Evolutionary conservation across 192 early-diverging fungal species (phyloP).

Genomic region (Radiomyces spectabilis): DNA sequence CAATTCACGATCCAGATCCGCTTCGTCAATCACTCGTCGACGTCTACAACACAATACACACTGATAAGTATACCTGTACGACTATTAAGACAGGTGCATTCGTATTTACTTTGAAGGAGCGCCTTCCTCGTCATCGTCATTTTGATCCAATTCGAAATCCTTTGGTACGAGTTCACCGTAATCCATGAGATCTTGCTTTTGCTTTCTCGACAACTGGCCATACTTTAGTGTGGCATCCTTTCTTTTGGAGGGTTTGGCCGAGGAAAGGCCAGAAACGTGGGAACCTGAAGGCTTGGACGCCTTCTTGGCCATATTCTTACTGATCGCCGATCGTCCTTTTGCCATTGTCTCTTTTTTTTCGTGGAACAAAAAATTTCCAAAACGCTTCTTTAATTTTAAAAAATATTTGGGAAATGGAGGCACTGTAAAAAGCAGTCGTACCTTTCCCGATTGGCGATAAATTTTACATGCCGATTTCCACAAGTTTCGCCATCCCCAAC

Average conservation of each 20-base stretch:
- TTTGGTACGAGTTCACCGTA: conserved; percentile 61
- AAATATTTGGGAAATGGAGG: too few relatives aligned
- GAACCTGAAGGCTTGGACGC: background rate
- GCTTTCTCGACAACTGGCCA: conserved; percentile 38
- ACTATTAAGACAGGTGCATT: background rate
- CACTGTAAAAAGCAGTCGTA: too few relatives aligned
- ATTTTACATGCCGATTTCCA: too few relatives aligned
- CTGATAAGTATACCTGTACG: background rate
- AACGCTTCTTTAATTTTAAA: too few relatives aligned
- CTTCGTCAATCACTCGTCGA: conserved; percentile 40
- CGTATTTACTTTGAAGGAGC: conserved; percentile 1
- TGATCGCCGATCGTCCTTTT: conserved; percentile 20
- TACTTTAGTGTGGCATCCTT: conserved; percentile 32
- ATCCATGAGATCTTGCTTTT: conserved; percentile 52
- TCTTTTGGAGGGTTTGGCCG: conserved; percentile 17
- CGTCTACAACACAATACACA: conserved; percentile 18
- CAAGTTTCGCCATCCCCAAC: too few relatives aligned
- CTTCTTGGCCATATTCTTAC: conserved; percentile 14
- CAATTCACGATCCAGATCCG: conserved; percentile 39
- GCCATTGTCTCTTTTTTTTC: too few relatives aligned
- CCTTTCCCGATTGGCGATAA: too few relatives aligned
- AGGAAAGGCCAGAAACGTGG: conserved; percentile 24
- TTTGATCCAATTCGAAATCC: conserved; percentile 37
- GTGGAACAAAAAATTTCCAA: too few relatives aligned
- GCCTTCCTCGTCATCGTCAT: conserved; percentile 24